Evolutionary conservation across 2,329 filamentous ascomycete species (phyloP).

Genomic region (Phialemonium atrogriseum): DNA sequence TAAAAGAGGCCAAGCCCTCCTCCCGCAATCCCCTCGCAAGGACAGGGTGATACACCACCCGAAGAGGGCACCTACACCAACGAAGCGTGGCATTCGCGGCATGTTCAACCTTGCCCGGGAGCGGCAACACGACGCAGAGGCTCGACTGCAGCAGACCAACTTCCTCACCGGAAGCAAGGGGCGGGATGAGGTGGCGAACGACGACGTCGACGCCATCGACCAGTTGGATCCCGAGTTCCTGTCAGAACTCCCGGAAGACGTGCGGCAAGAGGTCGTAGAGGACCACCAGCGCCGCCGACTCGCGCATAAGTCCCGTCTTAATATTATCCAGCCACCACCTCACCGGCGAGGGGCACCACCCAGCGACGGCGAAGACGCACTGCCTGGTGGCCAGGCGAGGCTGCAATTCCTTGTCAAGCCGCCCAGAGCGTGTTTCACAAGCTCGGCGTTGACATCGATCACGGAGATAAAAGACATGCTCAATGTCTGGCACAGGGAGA

Average conservation of each 20-base stretch:
- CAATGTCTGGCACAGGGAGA: constrained; percentile 66
- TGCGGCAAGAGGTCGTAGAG: constrained; percentile 68
- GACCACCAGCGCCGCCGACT: constrained; percentile 61
- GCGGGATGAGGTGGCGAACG: constrained; percentile 16
- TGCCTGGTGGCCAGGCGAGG: constrained; percentile 27
- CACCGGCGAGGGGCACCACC: too few species aligned
- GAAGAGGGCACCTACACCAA: constrained; percentile 51
- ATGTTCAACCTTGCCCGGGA: constrained; percentile 37
- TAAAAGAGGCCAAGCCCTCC: constrained; percentile 19
- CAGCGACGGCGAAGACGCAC: constrained; percentile 6
- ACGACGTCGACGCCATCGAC: constrained; percentile 27
- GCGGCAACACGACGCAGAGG: constrained; percentile 43
- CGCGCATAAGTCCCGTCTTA: constrained; percentile 46
- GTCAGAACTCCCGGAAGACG: constrained; percentile 71
- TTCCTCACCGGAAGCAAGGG: constrained; percentile 44
- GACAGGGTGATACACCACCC: constrained; percentile 39
- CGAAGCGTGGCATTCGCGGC: constrained; percentile 48
- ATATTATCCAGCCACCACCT: constrained; percentile 9
- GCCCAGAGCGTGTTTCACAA: constrained; percentile 36
- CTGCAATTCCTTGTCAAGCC: constrained; percentile 40
- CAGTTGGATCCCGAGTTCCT: constrained; percentile 66
- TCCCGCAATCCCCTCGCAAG: constrained; percentile 48
- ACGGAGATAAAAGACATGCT: constrained; percentile 66
- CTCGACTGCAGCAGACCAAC: constrained; percentile 64
- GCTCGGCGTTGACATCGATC: constrained; percentile 30